These are phyloP conservation scores for Cronartium quercuum DNA, from an alignment of 1,284 basidiomycete species.

Conservation along the genomic window DNA sequence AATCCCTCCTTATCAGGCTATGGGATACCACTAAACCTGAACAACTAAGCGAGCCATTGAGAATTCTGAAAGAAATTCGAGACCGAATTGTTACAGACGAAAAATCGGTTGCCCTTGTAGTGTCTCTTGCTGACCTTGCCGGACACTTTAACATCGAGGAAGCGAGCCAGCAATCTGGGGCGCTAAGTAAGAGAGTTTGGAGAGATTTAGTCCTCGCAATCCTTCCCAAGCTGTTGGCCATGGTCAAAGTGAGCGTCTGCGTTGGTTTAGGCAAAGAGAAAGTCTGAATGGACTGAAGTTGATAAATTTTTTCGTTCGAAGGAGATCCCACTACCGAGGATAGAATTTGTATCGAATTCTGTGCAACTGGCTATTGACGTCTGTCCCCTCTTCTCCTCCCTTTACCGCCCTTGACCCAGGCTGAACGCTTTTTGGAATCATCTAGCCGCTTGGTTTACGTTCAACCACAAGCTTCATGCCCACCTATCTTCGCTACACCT, in stretches of 20 bases:
- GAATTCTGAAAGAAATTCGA: background rate
- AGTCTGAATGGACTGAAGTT: too few relatives aligned
- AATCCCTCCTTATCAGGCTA: background rate
- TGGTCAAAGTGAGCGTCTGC: too few relatives aligned
- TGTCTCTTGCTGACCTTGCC: background rate
- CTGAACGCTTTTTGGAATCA: background rate
- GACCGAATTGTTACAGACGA: background rate
- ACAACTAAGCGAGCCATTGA: background rate
- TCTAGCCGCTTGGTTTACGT: conserved; percentile 20
- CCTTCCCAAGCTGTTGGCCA: background rate
- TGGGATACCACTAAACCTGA: background rate
- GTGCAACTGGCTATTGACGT: conserved; percentile 23
- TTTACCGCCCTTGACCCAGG: background rate
- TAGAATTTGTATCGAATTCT: conserved; percentile 17
- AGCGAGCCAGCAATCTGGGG: background rate
- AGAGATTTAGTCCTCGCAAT: background rate
- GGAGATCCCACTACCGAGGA: conserved; percentile 34
- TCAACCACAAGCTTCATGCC: conserved; percentile 31
- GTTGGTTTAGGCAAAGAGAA: too few relatives aligned
- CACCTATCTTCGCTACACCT: conserved; percentile 3
- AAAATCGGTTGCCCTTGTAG: background rate
- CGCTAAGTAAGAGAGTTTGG: background rate
- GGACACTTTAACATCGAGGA: background rate
- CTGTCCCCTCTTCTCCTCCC: background rate
- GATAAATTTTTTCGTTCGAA: background rate